Percentiles rank a stretch among this genome's conserved stretches.
Evolutionary conservation across 2,329 filamentous ascomycete species (phyloP).

Genomic region (Ophidiomyces ophidiicola): DNA sequence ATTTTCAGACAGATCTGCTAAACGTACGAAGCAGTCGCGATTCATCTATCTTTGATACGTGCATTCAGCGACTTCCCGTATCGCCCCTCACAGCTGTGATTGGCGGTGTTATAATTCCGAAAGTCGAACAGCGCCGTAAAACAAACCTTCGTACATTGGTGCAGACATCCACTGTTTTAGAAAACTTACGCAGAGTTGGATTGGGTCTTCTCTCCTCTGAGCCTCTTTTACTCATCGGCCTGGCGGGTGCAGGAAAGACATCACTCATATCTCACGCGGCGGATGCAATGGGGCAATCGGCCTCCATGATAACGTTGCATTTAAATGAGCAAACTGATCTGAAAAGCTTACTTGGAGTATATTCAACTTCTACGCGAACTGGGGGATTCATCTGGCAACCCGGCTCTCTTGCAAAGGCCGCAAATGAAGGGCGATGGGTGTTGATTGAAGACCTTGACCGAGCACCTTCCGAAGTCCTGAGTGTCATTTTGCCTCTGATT

Average conservation of each 20-base stretch:
- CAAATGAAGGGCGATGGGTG: conserved; percentile 89
- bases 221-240: conserved; percentile 69
- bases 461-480: conserved; percentile 88
- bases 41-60: conserved; percentile 16
- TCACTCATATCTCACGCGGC: conserved; percentile 72
- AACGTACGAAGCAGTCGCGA: conserved; percentile 19
- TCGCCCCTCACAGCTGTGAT: conserved; percentile 53
- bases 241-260: conserved; percentile 84
- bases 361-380: conserved; percentile 75
- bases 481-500: conserved; percentile 80
- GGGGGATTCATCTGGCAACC: conserved; percentile 87
- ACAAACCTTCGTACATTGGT: conserved; percentile 45
- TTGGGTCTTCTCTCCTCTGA: conserved; percentile 52
- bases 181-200: conserved; percentile 61
- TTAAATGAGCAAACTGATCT: conserved; percentile 97
- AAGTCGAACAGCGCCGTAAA: conserved; percentile 38
- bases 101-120: conserved; percentile 54
- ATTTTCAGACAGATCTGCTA: conserved; percentile 27
- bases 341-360: conserved; percentile 88
- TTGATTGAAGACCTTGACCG: conserved; percentile 93
- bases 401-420: conserved; percentile 85
- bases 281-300: conserved; percentile 62
- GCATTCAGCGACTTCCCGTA: conserved; percentile 22
- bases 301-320: conserved; percentile 82
- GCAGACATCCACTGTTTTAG: conserved; percentile 57